phyloP scores from a whole-genome alignment of 345 rosid genomes.

The Populus alba region DNA sequence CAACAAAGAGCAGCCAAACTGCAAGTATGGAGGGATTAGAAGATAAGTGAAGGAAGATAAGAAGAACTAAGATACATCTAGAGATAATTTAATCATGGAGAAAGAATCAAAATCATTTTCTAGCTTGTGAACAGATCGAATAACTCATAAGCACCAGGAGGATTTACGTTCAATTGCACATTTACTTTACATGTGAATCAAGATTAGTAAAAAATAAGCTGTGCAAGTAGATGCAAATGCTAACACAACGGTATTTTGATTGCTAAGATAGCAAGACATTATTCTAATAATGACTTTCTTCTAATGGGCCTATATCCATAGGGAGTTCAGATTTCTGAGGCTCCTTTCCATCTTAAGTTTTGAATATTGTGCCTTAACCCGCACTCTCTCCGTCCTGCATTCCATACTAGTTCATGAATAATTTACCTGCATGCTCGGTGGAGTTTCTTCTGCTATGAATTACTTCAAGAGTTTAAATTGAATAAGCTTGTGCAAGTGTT shows the following conservation, averaged over 20 bases:
- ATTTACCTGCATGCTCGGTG: background rate
- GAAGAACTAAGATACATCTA: background rate
- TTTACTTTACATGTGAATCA: background rate
- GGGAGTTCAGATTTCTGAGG: background rate
- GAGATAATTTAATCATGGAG: background rate
- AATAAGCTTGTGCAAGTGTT: background rate
- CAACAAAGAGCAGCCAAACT: constrained; percentile 20
- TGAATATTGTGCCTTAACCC: background rate
- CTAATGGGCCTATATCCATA: background rate
- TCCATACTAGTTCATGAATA: background rate
- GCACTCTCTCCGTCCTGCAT: background rate
- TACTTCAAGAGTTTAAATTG: background rate
- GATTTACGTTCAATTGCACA: background rate
- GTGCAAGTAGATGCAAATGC: background rate
- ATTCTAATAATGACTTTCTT: background rate
- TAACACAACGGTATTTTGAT: background rate
- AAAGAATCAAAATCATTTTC: background rate
- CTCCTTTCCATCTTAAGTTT: background rate
- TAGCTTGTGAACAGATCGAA: background rate
- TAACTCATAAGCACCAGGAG: background rate
- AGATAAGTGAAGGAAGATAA: background rate
- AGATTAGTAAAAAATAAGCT: background rate
- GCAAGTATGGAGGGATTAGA: background rate
- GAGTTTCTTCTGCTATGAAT: background rate
- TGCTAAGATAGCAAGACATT: background rate